Percentiles rank a stretch among this genome's conserved stretches.
Evolutionary conservation across 208 protist species (phyloP).

Genomic region (Willaertia magna): DNA sequence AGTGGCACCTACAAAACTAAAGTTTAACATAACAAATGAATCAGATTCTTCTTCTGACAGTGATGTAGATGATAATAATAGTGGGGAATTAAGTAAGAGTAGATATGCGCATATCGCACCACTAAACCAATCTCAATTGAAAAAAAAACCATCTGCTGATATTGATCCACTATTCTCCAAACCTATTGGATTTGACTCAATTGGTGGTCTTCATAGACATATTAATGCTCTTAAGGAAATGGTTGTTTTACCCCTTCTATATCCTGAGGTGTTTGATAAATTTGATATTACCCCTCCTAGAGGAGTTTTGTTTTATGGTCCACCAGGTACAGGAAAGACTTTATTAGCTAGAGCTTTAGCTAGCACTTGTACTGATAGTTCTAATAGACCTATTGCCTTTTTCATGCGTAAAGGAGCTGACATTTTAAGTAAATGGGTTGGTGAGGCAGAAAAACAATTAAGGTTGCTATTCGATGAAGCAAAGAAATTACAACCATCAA

Average conservation of each 20-base stretch:
- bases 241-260: constrained; percentile 49
- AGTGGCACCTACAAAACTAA: background rate
- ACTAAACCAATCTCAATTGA: background rate
- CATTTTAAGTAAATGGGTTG: constrained; percentile 58
- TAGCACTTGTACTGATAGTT: constrained; percentile 26
- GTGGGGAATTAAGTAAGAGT: background rate
- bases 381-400: constrained; percentile 34
- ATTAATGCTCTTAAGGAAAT: constrained; percentile 52
- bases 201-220: constrained; percentile 35
- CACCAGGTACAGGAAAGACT: constrained; percentile 46
- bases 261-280: constrained; percentile 46
- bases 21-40: background rate
- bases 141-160: constrained; percentile 1
- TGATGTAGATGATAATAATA: background rate
- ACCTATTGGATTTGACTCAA: constrained; percentile 23
- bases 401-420: constrained; percentile 80
- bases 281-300: constrained; percentile 31
- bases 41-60: background rate
- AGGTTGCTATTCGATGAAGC: constrained; percentile 56
- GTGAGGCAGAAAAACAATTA: constrained; percentile 61
- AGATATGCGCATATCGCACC: background rate
- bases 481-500: constrained; percentile 45
- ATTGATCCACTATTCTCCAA: constrained; percentile 22
- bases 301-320: constrained; percentile 41
- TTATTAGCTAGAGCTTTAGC: constrained; percentile 47